Evolutionary conservation across 2,329 filamentous ascomycete species (phyloP).

Genomic region (Apiospora hydei): DNA sequence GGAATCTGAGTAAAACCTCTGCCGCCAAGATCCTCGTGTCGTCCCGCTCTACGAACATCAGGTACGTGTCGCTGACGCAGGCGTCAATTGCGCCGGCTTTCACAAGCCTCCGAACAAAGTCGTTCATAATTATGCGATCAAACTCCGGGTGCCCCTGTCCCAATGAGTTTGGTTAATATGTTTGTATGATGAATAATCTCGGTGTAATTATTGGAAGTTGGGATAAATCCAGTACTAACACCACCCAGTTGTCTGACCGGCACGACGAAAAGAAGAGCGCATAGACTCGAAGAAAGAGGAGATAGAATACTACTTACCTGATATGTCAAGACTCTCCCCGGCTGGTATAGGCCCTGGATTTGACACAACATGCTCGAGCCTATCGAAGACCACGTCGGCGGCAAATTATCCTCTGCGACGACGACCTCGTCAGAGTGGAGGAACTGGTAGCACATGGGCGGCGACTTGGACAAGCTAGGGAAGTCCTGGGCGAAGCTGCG

Average conservation of each 20-base stretch:
- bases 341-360: conserved; percentile 26
- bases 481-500: conserved; percentile 22
- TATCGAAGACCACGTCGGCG: conserved; percentile 26
- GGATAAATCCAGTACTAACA: background rate
- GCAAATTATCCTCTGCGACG: conserved; percentile 13
- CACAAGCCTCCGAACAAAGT: conserved; percentile 22
- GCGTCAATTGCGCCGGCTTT: conserved; percentile 23
- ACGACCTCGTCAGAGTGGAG: conserved; percentile 27
- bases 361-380: conserved; percentile 25
- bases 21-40: conserved; percentile 19
- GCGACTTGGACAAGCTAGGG: conserved; percentile 14
- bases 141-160: conserved; percentile 27
- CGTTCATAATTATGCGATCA: conserved; percentile 23
- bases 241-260: background rate
- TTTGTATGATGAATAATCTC: background rate
- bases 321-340: conserved; percentile 29
- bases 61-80: background rate
- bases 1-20: conserved; percentile 15
- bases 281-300: background rate
- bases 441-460: conserved; percentile 27
- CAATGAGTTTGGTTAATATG: background rate
- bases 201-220: background rate
- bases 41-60: background rate
- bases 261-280: background rate
- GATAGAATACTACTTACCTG: conserved; percentile 1